Evolutionary conservation across 306 rosid genomes (phyloP), one percentile per base, ranked within the genome.

Genomic region (Ziziphus jujuba): DNA sequence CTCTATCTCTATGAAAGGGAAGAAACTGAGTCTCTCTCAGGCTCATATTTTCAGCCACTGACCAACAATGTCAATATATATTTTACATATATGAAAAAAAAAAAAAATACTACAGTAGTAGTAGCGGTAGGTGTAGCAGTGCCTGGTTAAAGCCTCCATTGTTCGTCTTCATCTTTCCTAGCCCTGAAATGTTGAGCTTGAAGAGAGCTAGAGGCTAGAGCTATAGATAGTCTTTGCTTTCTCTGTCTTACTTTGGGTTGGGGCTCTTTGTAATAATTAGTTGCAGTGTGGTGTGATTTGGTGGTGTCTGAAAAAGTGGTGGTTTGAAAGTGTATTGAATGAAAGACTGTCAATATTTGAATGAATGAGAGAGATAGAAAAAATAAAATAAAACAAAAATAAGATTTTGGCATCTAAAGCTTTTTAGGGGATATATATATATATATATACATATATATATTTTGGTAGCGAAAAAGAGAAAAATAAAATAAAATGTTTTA

Each of bases 261-360:
- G 61, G 83, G 60, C 57, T 69, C 59, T 69, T 74, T 9, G 75
- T 79, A 81, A 84, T 88, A 71, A 84, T 84, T 79, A 73, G 83
- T 72, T 38, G 65, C 80, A 79, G 82, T 66, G 78, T 75, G 87
- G 84, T 79, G 83, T 74, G 84, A 87, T 79, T 83, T 79, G 83
- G 91, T 82, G 82, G 57, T 84, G 89, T 87, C 89, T 81, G 86
- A 85, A 70, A 89, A 89, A 89, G 96, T 81, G 87, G 55, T 75
- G 79, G 60, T 79, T 78, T 87, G 77, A 86, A 82, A 87, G 84
- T 77, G 82, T 75, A 83, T 85, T 81, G 79, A 87, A 89, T 82
- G 79, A 75, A 79, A 40, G 75, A 79, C 89, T 82, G 88, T 83
- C 87, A 77, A 70, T 72, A 64, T 75, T 76, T 82, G 81, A 81